These are phyloP conservation scores for Patellifolia procumbens DNA, from an alignment of 179 eudicot species.

Conservation along the genomic window DNA sequence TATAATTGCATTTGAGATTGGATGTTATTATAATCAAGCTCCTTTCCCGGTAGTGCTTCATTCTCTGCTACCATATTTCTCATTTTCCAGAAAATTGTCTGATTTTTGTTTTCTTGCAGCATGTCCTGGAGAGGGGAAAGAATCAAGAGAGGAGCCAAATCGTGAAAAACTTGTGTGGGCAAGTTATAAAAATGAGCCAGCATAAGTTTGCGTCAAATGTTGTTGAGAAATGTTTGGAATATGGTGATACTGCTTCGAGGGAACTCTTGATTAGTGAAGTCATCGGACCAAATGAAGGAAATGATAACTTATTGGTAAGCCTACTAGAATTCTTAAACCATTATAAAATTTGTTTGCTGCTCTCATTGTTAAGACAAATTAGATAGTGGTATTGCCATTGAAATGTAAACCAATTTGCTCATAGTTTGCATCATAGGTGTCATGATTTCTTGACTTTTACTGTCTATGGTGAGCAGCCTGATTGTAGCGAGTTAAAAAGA, in stretches of 20 bases:
- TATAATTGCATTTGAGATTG: not conserved
- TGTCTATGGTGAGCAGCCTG: too few species aligned
- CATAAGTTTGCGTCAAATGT: conserved; percentile 98
- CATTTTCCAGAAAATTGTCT: too few species aligned
- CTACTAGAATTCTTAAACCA: not conserved
- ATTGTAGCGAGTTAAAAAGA: too few species aligned
- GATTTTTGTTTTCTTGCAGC: conserved; percentile 53
- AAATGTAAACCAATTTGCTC: not conserved
- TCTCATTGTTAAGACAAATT: not conserved
- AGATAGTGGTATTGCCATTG: not conserved
- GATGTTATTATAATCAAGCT: not conserved
- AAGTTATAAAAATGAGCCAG: conserved; percentile 85
- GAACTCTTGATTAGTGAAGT: conserved; percentile 68
- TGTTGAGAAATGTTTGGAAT: conserved; percentile 79
- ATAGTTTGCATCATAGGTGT: not conserved
- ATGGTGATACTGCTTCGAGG: conserved; percentile 58
- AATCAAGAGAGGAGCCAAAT: conserved; percentile 75
- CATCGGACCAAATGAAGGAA: conserved; percentile 52
- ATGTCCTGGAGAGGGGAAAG: conserved; percentile 83
- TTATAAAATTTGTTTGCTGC: conserved; percentile 10
- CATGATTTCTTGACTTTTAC: too few species aligned
- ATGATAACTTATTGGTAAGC: conserved; percentile 71
- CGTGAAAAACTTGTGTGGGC: conserved; percentile 61
- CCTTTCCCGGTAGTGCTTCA: not conserved
- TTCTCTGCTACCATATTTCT: too few species aligned